A percentile compares a stretch with the other conserved stretches of the same genome.
These are phyloP conservation scores for Fremontodendron californicum DNA, from an alignment of 345 rosid genomes.

Conservation along the genomic window DNA sequence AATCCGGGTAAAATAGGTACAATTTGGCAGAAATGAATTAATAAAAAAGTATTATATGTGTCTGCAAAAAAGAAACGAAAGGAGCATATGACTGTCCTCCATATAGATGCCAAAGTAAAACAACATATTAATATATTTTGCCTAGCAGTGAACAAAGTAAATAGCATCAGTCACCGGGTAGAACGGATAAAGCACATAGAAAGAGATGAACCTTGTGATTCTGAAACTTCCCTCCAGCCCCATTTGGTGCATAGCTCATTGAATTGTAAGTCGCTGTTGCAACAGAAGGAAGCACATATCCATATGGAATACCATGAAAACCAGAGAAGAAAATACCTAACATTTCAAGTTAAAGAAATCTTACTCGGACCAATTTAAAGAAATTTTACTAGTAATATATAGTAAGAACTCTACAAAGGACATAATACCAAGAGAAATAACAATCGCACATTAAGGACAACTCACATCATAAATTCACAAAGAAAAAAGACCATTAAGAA, in stretches of 20 bases:
- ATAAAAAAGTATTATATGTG: background rate
- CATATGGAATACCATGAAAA: slow-evolving; percentile 69
- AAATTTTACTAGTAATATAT: slow-evolving; percentile 33
- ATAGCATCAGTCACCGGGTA: slow-evolving; percentile 8
- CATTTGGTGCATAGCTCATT: slow-evolving; percentile 64
- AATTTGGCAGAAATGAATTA: background rate
- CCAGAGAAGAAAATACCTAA: slow-evolving; percentile 66
- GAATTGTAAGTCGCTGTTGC: slow-evolving; percentile 71
- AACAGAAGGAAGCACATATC: slow-evolving; percentile 64
- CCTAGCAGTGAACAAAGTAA: slow-evolving; percentile 1
- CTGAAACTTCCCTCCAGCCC: slow-evolving; percentile 71
- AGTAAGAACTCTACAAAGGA: slow-evolving; percentile 8
- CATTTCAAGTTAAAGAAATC: slow-evolving; percentile 46
- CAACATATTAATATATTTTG: background rate
- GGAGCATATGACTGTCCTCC: background rate
- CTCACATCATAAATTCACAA: slow-evolving; percentile 9
- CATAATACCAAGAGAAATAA: slow-evolving; percentile 16
- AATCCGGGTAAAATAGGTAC: no score
- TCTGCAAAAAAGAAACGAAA: background rate
- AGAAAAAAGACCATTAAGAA: background rate
- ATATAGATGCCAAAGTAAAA: slow-evolving; percentile 10
- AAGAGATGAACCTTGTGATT: slow-evolving; percentile 67
- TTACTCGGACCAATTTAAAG: slow-evolving; percentile 21
- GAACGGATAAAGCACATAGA: slow-evolving; percentile 18
- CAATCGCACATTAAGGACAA: background rate